Conservation (phyloP, 805 yeast species). For the Suhomyces sp. region DNA sequence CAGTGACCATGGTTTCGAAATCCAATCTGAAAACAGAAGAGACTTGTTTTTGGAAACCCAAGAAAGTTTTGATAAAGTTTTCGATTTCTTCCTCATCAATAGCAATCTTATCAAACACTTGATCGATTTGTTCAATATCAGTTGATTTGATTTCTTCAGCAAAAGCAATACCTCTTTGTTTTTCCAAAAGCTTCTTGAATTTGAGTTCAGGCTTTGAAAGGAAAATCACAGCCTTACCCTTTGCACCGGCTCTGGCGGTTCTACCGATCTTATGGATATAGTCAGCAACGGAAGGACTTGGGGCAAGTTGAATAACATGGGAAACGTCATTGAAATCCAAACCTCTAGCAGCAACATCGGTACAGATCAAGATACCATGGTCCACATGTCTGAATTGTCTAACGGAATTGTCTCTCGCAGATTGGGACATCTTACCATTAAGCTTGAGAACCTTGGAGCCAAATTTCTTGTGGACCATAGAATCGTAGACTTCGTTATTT, state of each 20-base stretch:
- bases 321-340: slow-evolving; percentile 90
- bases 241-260: slow-evolving; percentile 88
- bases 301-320: slow-evolving; percentile 80
- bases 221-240: slow-evolving; percentile 69
- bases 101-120: slow-evolving; percentile 16
- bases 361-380: slow-evolving; percentile 68
- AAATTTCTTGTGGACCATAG: slow-evolving; percentile 16
- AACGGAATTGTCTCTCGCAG: slow-evolving; percentile 61
- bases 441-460: slow-evolving; percentile 33
- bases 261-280: slow-evolving; percentile 94
- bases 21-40: slow-evolving; percentile 19
- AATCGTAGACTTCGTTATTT: slow-evolving; percentile 16
- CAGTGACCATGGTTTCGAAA: slow-evolving; percentile 28
- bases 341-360: slow-evolving; percentile 96
- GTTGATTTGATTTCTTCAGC: slow-evolving; percentile 41
- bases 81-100: slow-evolving; percentile 21
- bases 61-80: slow-evolving; percentile 23
- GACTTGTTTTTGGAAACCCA: slow-evolving; percentile 31
- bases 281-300: slow-evolving; percentile 71
- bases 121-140: slow-evolving; percentile 33
- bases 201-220: slow-evolving; percentile 55
- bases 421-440: slow-evolving; percentile 77
- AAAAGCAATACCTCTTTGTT: slow-evolving; percentile 56
- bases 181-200: slow-evolving; percentile 49
- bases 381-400: slow-evolving; percentile 47